Evolutionary conservation across 768 basidiomycete species (phyloP).

Genomic region (Myochromella boudieri): DNA sequence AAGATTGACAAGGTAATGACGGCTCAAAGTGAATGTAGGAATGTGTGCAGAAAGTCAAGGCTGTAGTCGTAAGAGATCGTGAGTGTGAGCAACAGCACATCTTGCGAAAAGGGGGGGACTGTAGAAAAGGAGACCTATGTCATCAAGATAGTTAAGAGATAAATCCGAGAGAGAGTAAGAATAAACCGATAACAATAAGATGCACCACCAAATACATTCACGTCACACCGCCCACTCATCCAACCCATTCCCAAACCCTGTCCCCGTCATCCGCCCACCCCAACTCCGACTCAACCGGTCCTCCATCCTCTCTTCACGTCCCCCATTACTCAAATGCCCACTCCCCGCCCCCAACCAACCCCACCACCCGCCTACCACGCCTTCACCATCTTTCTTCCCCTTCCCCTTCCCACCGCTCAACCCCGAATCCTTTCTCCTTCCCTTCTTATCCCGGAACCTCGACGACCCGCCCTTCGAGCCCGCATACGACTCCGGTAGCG

Average conservation of each 20-base stretch:
- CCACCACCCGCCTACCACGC: constrained; percentile 24
- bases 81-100: too few relatives aligned
- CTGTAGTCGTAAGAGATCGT: too few relatives aligned
- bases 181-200: too few relatives aligned
- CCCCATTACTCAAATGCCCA: constrained; percentile 14
- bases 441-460: constrained; percentile 33
- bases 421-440: constrained; percentile 25
- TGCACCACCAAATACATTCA: not conserved
- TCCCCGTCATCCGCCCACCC: constrained; percentile 37
- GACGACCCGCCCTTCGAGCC: constrained; percentile 29
- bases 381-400: constrained; percentile 14
- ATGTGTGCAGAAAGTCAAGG: too few relatives aligned
- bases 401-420: constrained; percentile 13
- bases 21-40: too few relatives aligned
- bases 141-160: too few relatives aligned
- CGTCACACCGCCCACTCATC: constrained; percentile 61
- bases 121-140: too few relatives aligned
- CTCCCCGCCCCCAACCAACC: constrained; percentile 17
- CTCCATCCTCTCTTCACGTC: constrained; percentile 39
- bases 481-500: constrained; percentile 65
- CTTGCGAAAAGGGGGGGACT: too few relatives aligned
- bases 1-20: too few relatives aligned
- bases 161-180: not conserved
- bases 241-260: constrained; percentile 32
- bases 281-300: constrained; percentile 52